Base-by-base conservation (phyloP, 2,329 filamentous ascomycete genomes). In the Cytospora paraplurivora region DNA sequence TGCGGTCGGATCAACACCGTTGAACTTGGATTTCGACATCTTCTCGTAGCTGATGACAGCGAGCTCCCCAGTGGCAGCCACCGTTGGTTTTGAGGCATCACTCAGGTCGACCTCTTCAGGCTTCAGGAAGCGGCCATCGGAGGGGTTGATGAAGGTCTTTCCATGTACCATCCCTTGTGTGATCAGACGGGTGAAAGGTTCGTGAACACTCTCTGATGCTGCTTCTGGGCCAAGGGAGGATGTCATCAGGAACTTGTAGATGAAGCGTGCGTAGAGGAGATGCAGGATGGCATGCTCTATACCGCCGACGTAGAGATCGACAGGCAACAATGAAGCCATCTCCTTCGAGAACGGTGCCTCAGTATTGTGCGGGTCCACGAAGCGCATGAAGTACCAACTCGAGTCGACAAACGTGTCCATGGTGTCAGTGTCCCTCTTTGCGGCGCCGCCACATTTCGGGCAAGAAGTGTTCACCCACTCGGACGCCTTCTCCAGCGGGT, bases 381-480 rank as follows among this genome's bases (percentile, higher is more conserved):
- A 96, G 13, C 92, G 85, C 77, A 93, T 86, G 71, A 88, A 96
- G 75, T 97, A 97, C 93, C 93, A 97, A 60, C 92, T 96, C 1
- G 92, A 96, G 76, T 96, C 93, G 66, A 97, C 93, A 76, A 97
- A 97, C 0, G 93, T 97, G 74, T 97, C 93, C 93, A 97, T 96
- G 3, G 93, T 97, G 73, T 97, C 93, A 0, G 93, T 96, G 68
- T 97, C 93, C 67, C 93, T 85, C 72, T 87, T 89, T 7, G 91
- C 93, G 32, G 85, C 77, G 1, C 84, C 81, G 17, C 83, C 78
- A 70, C 93, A 97, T 69, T 85, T 85, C 6, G 93, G 93, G 72
- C 93, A 97, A 3, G 81, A 74, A 0, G 88, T 90, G 69, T 93
- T 86, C 53, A 92, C 81, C 87, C 92, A 97, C 8, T 89, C 85